These are phyloP conservation scores for Rhododendron kiyosumense DNA, from an alignment of 148 eudicot genomes.

Conservation along the genomic window DNA sequence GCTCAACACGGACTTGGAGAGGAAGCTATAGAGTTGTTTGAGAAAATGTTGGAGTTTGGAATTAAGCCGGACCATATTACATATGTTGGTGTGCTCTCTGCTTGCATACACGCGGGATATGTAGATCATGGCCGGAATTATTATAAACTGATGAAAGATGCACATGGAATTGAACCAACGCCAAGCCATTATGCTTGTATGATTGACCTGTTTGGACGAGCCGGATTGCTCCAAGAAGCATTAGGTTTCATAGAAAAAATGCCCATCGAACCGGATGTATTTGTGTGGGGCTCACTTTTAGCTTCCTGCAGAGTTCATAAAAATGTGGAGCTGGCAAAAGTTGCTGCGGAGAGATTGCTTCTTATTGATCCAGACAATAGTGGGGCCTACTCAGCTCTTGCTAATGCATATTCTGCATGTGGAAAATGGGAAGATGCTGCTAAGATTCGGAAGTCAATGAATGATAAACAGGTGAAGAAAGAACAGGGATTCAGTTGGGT, in stretches of 20 bases:
- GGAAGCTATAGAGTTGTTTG: conserved; percentile 27
- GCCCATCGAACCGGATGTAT: conserved; percentile 33
- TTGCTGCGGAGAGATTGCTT: conserved; percentile 33
- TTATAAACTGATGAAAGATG: conserved; percentile 24
- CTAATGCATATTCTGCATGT: conserved; percentile 35
- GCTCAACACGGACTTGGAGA: conserved; percentile 37
- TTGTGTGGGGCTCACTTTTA: conserved; percentile 42
- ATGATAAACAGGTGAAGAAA: conserved; percentile 34
- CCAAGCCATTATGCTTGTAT: conserved; percentile 39
- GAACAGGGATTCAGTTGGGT: conserved; percentile 44
- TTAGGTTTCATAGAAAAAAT: conserved; percentile 30
- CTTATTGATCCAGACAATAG: conserved; percentile 30
- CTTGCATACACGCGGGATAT: conserved; percentile 34
- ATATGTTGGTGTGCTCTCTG: conserved; percentile 40
- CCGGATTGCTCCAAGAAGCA: conserved; percentile 34
- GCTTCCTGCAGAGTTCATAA: conserved; percentile 37
- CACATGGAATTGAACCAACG: conserved; percentile 32
- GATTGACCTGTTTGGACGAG: conserved; percentile 40
- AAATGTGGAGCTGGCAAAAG: conserved; percentile 28
- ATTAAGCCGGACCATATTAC: conserved; percentile 38
- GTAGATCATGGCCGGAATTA: conserved; percentile 29
- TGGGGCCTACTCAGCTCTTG: conserved; percentile 40
- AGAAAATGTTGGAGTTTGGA: conserved; percentile 23
- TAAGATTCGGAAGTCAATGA: conserved; percentile 35
- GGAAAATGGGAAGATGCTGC: conserved; percentile 41